Evolutionary conservation across 2,329 filamentous ascomycete species (phyloP).

Genomic region (Madurella mycetomatis): DNA sequence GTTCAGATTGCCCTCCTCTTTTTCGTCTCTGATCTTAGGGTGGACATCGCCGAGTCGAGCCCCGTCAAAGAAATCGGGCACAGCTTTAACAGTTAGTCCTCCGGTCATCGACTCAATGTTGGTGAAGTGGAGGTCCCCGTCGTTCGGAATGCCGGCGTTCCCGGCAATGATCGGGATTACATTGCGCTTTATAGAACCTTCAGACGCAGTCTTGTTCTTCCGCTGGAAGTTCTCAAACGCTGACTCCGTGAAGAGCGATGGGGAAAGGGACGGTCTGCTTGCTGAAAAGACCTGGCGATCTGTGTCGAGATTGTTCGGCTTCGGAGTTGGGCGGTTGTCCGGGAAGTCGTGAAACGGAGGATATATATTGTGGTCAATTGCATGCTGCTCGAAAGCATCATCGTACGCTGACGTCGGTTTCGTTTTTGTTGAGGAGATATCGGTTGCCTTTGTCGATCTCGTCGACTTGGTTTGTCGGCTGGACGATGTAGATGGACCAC

Average conservation of each 20-base stretch:
- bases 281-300: too few relatives aligned
- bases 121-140: neutral
- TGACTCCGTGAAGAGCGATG: conserved; percentile 16
- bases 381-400: conserved; percentile 27
- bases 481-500: conserved; percentile 14
- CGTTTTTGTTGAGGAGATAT: conserved; percentile 20
- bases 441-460: conserved; percentile 15
- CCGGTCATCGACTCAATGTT: conserved; percentile 6
- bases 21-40: neutral
- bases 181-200: conserved; percentile 3
- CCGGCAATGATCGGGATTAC: conserved; percentile 11
- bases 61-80: conserved; percentile 19
- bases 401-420: conserved; percentile 27
- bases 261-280: conserved; percentile 18
- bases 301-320: conserved; percentile 21
- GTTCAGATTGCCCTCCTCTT: conserved; percentile 11
- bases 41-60: conserved; percentile 8
- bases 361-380: conserved; percentile 26
- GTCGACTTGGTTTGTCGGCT: conserved; percentile 21
- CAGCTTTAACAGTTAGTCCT: neutral
- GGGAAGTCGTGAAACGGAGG: too few relatives aligned
- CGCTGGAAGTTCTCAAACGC: conserved; percentile 18
- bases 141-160: conserved; percentile 5
- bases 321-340: neutral
- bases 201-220: conserved; percentile 13